Conservation (phyloP, 1,284 basidiomycete genomes). For the Termitomyces sp. region DNA sequence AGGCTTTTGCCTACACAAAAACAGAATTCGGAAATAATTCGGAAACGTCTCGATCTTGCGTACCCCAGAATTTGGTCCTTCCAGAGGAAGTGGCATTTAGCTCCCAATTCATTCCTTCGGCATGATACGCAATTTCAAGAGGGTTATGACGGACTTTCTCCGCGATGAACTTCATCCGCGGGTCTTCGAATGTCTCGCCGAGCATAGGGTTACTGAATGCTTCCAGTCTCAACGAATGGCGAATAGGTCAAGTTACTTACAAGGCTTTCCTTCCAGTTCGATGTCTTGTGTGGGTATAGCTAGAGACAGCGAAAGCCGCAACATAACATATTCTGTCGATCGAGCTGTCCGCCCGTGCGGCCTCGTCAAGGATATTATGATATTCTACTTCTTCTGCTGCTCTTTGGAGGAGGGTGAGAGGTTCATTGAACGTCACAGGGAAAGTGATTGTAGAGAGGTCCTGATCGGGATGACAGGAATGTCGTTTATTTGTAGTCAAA, state of each 20-base stretch:
- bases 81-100: conserved; percentile 67
- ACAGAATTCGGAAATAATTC: conserved; percentile 19
- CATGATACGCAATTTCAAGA: conserved; percentile 78
- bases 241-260: conserved; percentile 39
- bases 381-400: conserved; percentile 85
- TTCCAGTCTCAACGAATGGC: conserved; percentile 9
- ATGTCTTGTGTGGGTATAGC: conserved; percentile 77
- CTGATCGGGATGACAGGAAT: conserved; percentile 31
- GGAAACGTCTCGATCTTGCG: conserved; percentile 20
- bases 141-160: conserved; percentile 90
- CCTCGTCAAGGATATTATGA: conserved; percentile 62
- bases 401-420: conserved; percentile 76
- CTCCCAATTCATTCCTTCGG: conserved; percentile 75
- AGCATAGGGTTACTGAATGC: conserved; percentile 75
- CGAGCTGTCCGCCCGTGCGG: conserved; percentile 56
- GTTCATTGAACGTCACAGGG: conserved; percentile 88
- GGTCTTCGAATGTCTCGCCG: conserved; percentile 84
- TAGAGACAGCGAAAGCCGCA: conserved; percentile 80
- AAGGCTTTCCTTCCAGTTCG: conserved; percentile 84
- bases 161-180: conserved; percentile 74
- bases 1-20: conserved; percentile 65
- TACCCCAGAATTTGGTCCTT: conserved; percentile 89
- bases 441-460: conserved; percentile 83
- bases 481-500: neutral
- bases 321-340: conserved; percentile 73